Evolutionary conservation across 345 rosid genomes (phyloP).

Genomic region (Carallia brachiata): DNA sequence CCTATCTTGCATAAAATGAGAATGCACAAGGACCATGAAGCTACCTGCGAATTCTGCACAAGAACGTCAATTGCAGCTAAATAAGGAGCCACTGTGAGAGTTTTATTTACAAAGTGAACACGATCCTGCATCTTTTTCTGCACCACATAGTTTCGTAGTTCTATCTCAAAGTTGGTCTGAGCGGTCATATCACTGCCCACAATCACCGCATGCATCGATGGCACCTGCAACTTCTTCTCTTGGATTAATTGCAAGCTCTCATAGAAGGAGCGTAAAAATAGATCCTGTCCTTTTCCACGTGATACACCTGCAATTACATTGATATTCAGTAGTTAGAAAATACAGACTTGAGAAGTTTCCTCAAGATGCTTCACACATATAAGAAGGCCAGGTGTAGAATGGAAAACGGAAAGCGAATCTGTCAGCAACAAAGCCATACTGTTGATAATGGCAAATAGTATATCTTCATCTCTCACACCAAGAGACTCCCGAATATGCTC

Average conservation of each 20-base stretch:
- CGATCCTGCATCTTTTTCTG: constrained; percentile 26
- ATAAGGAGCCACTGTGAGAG: constrained; percentile 33
- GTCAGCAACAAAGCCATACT: constrained; percentile 40
- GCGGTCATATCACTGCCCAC: constrained; percentile 35
- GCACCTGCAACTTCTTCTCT: constrained; percentile 27
- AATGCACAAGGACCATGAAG: neutral
- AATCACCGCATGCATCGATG: constrained; percentile 30
- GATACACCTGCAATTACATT: constrained; percentile 27
- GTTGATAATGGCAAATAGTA: constrained; percentile 81
- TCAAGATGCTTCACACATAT: neutral
- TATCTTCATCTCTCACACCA: constrained; percentile 70
- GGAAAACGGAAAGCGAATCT: neutral
- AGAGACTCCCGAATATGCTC: constrained; percentile 89
- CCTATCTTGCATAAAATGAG: neutral
- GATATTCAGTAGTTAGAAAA: neutral
- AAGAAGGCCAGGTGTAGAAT: neutral
- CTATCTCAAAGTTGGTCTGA: constrained; percentile 36
- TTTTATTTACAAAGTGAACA: constrained; percentile 36
- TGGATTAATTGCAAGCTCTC: constrained; percentile 27
- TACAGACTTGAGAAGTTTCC: neutral
- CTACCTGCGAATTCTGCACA: constrained; percentile 37
- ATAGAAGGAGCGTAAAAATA: constrained; percentile 29
- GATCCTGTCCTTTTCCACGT: constrained; percentile 34
- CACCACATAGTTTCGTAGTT: constrained; percentile 25
- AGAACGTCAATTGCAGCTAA: constrained; percentile 35